Percentiles rank a stretch among this genome's conserved stretches.
Conservation (phyloP, 257 asterid species). For the Dorcoceras hygrometricum region DNA sequence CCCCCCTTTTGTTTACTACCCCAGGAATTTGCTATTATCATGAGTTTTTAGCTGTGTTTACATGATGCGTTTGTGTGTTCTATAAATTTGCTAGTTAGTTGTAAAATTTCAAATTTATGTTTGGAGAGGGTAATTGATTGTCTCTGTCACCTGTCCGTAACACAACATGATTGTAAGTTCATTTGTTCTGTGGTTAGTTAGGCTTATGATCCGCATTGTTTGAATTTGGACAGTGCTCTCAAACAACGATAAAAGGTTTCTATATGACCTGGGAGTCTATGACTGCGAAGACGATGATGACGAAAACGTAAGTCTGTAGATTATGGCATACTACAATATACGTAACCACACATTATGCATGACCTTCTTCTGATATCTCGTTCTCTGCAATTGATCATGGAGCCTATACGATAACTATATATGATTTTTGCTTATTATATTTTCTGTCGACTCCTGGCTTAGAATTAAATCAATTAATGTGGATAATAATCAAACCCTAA, state of each 20-base stretch:
- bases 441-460: neutral
- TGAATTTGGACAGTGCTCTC: slow-evolving; percentile 58
- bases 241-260: slow-evolving; percentile 65
- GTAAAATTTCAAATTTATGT: slow-evolving; percentile 22
- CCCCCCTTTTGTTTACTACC: neutral
- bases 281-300: slow-evolving; percentile 76
- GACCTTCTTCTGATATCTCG: slow-evolving; percentile 7
- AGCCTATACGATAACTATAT: neutral
- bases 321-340: neutral
- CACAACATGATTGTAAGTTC: slow-evolving; percentile 20
- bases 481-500: too few relatives aligned
- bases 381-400: slow-evolving; percentile 4
- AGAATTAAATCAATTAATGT: neutral
- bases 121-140: slow-evolving; percentile 26
- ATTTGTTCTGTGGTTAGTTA: slow-evolving; percentile 18
- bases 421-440: too few relatives aligned
- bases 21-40: too few relatives aligned
- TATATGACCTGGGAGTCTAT: slow-evolving; percentile 85
- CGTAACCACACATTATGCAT: slow-evolving; percentile 1
- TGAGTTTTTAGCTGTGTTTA: neutral
- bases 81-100: slow-evolving; percentile 17
- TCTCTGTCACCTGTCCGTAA: neutral
- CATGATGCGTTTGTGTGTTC: neutral
- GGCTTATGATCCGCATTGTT: slow-evolving; percentile 27
- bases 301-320: slow-evolving; percentile 40